Percentiles rank a stretch among this genome's conserved stretches.
These are phyloP conservation scores for Ramalina intermedia DNA, from an alignment of 495 filamentous ascomycete genomes.

Conservation along the genomic window DNA sequence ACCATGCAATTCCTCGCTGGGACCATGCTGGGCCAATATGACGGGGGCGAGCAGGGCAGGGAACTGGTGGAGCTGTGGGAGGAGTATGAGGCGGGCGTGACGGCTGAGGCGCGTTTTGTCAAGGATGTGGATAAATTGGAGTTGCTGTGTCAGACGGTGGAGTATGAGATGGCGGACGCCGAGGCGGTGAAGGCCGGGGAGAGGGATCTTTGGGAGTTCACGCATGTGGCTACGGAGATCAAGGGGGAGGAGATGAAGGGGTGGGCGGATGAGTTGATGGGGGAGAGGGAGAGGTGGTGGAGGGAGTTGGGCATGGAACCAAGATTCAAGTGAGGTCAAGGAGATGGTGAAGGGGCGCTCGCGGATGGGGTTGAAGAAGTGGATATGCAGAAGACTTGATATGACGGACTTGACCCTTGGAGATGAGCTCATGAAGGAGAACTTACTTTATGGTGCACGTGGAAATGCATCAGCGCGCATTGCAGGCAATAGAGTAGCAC, in stretches of 20 bases:
- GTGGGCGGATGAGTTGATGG: slow-evolving; percentile 63
- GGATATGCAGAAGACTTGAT: too few species aligned
- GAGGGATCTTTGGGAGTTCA: slow-evolving; percentile 73
- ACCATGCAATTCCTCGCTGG: slow-evolving; percentile 82
- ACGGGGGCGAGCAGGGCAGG: slow-evolving; percentile 24
- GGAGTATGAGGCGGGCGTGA: slow-evolving; percentile 82
- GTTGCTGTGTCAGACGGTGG: slow-evolving; percentile 83
- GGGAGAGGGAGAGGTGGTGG: slow-evolving; percentile 69
- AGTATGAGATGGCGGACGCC: slow-evolving; percentile 69
- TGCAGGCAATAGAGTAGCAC: too few species aligned
- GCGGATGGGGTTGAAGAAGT: too few species aligned
- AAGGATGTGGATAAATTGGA: slow-evolving; percentile 98
- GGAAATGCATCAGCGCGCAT: too few species aligned
- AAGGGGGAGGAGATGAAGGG: slow-evolving; percentile 59
- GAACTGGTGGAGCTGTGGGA: slow-evolving; percentile 70
- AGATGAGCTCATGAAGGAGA: too few species aligned
- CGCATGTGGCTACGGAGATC: slow-evolving; percentile 57
- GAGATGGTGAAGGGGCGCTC: neutral
- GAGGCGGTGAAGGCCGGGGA: slow-evolving; percentile 17
- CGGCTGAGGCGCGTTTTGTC: slow-evolving; percentile 72
- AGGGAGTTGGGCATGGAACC: slow-evolving; percentile 17
- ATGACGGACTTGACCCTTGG: too few species aligned
- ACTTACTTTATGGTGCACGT: too few species aligned
- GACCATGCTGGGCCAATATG: slow-evolving; percentile 42
- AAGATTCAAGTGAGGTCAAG: neutral